These are phyloP conservation scores for Ustilago vetiveriae DNA, from an alignment of 1,284 basidiomycete genomes.

Conservation along the genomic window DNA sequence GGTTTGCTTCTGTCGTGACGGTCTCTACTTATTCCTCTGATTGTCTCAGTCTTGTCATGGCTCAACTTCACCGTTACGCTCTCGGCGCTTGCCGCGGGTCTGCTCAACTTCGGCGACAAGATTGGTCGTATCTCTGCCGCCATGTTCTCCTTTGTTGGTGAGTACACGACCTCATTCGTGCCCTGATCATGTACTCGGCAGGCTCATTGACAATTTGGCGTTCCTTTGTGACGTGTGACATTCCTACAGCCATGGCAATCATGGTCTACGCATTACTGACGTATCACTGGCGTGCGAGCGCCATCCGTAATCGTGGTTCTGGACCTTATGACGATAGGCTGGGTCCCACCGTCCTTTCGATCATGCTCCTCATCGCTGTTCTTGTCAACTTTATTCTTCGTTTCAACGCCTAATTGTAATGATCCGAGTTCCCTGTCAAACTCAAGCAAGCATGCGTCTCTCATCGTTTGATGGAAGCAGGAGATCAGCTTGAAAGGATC, in stretches of 20 bases:
- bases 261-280: conserved; percentile 95
- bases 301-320: conserved; percentile 88
- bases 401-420: conserved; percentile 47
- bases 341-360: conserved; percentile 65
- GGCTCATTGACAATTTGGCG: neutral
- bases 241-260: conserved; percentile 82
- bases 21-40: conserved; percentile 1
- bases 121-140: conserved; percentile 90
- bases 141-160: conserved; percentile 90
- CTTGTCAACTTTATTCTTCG: conserved; percentile 67
- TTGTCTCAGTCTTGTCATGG: conserved; percentile 63
- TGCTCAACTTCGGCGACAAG: conserved; percentile 67
- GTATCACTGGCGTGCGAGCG: conserved; percentile 93
- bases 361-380: conserved; percentile 66
- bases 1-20: neutral
- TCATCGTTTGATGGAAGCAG: neutral
- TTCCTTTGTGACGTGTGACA: neutral
- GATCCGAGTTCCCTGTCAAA: too few species aligned
- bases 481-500: too few species aligned
- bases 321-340: conserved; percentile 97
- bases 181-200: neutral
- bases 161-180: conserved; percentile 66
- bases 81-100: conserved; percentile 65
- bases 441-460: too few species aligned
- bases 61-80: conserved; percentile 67